Conservation (phyloP, 768 basidiomycete species). For the Podaxis sp. region DNA sequence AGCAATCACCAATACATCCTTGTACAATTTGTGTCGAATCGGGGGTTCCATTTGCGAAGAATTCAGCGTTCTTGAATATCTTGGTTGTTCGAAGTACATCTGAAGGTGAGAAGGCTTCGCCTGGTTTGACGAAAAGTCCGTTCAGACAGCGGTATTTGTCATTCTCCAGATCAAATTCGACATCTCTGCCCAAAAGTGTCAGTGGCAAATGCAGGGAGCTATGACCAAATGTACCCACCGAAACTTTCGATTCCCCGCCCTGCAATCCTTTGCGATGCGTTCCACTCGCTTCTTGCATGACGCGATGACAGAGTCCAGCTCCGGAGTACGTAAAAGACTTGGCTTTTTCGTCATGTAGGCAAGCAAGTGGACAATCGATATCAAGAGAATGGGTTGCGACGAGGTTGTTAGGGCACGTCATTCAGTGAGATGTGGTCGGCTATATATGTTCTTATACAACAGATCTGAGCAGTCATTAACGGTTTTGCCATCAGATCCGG, state of each 20-base stretch:
- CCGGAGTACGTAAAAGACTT: constrained; percentile 28
- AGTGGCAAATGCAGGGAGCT: not conserved
- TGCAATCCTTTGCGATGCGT: constrained; percentile 40
- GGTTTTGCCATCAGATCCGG: not conserved
- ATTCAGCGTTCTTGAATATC: constrained; percentile 45
- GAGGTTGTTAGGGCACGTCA: not conserved
- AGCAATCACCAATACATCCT: constrained; percentile 46
- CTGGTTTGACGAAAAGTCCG: constrained; percentile 15
- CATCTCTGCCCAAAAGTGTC: constrained; percentile 33
- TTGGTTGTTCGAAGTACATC: constrained; percentile 40
- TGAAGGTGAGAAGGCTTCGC: constrained; percentile 16
- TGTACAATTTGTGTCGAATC: constrained; percentile 43
- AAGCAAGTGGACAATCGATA: not conserved
- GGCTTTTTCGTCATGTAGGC: constrained; percentile 3
- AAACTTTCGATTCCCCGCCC: constrained; percentile 45
- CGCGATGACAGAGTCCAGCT: constrained; percentile 41
- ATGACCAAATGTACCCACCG: constrained; percentile 28
- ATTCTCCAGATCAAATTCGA: constrained; percentile 57
- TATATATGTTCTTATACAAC: not conserved
- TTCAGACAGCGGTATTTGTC: constrained; percentile 43
- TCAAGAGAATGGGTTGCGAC: not conserved
- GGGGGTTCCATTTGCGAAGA: constrained; percentile 39
- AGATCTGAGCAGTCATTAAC: not conserved
- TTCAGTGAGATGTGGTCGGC: not conserved
- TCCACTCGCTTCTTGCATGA: constrained; percentile 41